These are phyloP conservation scores for Ilyonectria destructans DNA, from an alignment of 2,329 filamentous ascomycete genomes.

Conservation along the genomic window DNA sequence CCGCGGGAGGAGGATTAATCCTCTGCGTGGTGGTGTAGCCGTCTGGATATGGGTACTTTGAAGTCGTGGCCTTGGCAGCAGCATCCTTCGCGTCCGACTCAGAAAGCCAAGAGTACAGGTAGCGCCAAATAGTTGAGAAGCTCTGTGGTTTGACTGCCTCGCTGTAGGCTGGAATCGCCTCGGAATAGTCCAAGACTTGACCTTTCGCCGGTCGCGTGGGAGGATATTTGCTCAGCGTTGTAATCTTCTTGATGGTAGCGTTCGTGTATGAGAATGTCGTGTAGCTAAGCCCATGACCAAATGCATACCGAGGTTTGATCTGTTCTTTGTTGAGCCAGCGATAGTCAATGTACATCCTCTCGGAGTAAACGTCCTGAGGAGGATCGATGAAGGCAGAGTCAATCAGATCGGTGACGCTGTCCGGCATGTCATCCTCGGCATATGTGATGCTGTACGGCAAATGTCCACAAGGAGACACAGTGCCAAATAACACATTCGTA, in stretches of 20 bases:
- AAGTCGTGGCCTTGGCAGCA: slow-evolving; percentile 52
- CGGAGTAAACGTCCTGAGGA: slow-evolving; percentile 87
- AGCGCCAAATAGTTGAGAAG: slow-evolving; percentile 75
- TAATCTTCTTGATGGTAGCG: slow-evolving; percentile 63
- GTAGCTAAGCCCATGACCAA: slow-evolving; percentile 90
- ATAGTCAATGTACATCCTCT: slow-evolving; percentile 92
- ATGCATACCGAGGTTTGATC: slow-evolving; percentile 85
- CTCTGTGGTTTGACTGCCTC: slow-evolving; percentile 72
- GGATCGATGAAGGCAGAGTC: slow-evolving; percentile 71
- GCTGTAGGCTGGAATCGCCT: slow-evolving; percentile 66
- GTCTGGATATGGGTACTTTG: slow-evolving; percentile 74
- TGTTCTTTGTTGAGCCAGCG: slow-evolving; percentile 86
- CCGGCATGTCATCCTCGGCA: slow-evolving; percentile 79
- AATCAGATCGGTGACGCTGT: slow-evolving; percentile 60
- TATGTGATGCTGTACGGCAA: slow-evolving; percentile 91
- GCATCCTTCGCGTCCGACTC: slow-evolving; percentile 59
- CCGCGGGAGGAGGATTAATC: slow-evolving; percentile 66
- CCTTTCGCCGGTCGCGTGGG: slow-evolving; percentile 54
- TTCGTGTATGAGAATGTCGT: slow-evolving; percentile 78
- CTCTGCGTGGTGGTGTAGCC: slow-evolving; percentile 73
- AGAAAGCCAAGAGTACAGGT: slow-evolving; percentile 79
- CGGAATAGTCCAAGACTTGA: slow-evolving; percentile 64
- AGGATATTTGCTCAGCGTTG: slow-evolving; percentile 59
- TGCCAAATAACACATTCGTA: slow-evolving; percentile 84
- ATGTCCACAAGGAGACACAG: slow-evolving; percentile 82